phyloP scores from a whole-genome alignment of 192 early-diverging fungal genomes.

The Allomyces javanicus region DNA sequence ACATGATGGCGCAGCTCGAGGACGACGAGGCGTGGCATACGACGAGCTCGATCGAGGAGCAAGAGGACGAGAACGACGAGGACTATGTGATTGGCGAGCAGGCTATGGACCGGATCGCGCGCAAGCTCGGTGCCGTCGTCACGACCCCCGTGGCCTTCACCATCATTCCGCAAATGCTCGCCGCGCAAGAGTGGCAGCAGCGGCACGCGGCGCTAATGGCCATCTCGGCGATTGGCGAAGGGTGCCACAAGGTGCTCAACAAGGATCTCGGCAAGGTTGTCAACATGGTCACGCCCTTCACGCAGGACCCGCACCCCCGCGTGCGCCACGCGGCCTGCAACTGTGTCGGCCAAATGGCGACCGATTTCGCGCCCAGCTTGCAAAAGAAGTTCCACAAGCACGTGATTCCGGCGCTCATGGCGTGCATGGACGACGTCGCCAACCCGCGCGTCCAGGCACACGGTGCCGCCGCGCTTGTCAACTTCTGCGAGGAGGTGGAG shows the following conservation, averaged over 20 bases:
- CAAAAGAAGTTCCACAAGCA: conserved; percentile 52
- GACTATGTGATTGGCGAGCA: conserved; percentile 81
- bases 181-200: conserved; percentile 63
- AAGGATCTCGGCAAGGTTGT: conserved; percentile 69
- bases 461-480: conserved; percentile 90
- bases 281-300: conserved; percentile 54
- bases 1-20: conserved; percentile 90
- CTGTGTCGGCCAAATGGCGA: conserved; percentile 91
- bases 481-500: conserved; percentile 81
- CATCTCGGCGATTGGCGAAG: conserved; percentile 92
- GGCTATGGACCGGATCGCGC: conserved; percentile 85
- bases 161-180: conserved; percentile 74
- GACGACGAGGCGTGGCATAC: conserved; percentile 79
- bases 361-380: conserved; percentile 69
- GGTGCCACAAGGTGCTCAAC: conserved; percentile 85
- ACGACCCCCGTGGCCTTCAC: conserved; percentile 52
- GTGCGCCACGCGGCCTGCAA: conserved; percentile 95
- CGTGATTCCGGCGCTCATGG: conserved; percentile 59
- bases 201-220: conserved; percentile 85
- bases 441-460: conserved; percentile 84
- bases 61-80: conserved; percentile 79
- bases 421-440: conserved; percentile 60
- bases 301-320: conserved; percentile 77
- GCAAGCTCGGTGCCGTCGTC: conserved; percentile 29
- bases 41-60: conserved; percentile 54